Conservation (phyloP, 495 filamentous ascomycete genomes). For the Aspergillus sparsus region DNA sequence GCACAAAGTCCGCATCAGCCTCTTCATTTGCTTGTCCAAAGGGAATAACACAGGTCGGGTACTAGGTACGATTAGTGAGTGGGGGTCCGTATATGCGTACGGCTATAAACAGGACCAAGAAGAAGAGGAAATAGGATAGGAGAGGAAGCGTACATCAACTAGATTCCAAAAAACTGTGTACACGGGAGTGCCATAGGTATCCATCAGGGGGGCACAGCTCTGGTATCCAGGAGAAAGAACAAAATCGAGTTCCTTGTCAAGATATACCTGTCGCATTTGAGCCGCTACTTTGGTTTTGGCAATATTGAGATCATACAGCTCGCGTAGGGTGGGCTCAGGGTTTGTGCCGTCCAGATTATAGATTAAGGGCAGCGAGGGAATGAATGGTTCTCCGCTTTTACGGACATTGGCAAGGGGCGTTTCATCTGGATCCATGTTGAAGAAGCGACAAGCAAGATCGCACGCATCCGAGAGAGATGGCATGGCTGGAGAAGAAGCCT, state of each 20-base stretch:
- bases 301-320: constrained; percentile 27
- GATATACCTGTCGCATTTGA: constrained; percentile 28
- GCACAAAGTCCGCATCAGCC: constrained; percentile 22
- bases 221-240: constrained; percentile 49
- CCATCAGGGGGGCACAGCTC: constrained; percentile 48
- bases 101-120: too few relatives aligned
- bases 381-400: constrained; percentile 30
- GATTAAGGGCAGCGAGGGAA: constrained; percentile 24
- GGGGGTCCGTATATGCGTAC: neutral
- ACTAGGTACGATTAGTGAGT: constrained; percentile 29
- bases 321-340: constrained; percentile 31
- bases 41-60: constrained; percentile 39
- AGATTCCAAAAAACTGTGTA: constrained; percentile 56
- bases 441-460: constrained; percentile 30
- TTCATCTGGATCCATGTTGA: constrained; percentile 32
- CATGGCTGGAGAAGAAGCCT: neutral
- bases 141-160: constrained; percentile 46
- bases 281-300: constrained; percentile 19
- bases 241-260: constrained; percentile 43
- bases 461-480: constrained; percentile 24
- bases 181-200: constrained; percentile 46
- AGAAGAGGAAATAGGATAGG: neutral
- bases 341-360: constrained; percentile 16
- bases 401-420: constrained; percentile 17
- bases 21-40: constrained; percentile 28